These are phyloP conservation scores for Coemansia sp. DNA, from an alignment of 192 early-diverging fungal species.

Conservation along the genomic window DNA sequence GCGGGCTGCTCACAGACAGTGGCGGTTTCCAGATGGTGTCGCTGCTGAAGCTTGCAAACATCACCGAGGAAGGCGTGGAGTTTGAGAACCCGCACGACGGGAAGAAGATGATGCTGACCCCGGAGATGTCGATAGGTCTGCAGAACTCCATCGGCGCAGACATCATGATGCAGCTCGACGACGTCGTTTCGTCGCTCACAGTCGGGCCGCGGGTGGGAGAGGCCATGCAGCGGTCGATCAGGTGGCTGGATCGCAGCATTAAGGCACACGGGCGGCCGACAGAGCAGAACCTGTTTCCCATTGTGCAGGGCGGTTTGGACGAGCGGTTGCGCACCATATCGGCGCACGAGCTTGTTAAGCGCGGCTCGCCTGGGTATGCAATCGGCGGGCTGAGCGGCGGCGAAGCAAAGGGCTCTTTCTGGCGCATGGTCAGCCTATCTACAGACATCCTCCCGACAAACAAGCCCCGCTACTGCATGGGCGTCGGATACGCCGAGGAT, in stretches of 20 bases:
- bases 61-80: constrained; percentile 83
- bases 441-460: constrained; percentile 76
- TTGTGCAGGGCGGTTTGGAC: constrained; percentile 85
- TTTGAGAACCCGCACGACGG: constrained; percentile 85
- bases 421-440: constrained; percentile 78
- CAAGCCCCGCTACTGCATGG: constrained; percentile 93
- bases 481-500: constrained; percentile 84
- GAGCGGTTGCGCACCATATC: constrained; percentile 67
- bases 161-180: constrained; percentile 92
- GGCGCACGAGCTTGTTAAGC: constrained; percentile 76
- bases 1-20: constrained; percentile 78
- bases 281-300: constrained; percentile 83
- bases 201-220: constrained; percentile 83
- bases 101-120: constrained; percentile 78
- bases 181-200: constrained; percentile 81
- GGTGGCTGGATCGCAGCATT: constrained; percentile 86
- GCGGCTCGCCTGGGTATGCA: constrained; percentile 80
- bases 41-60: constrained; percentile 75
- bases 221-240: constrained; percentile 85
- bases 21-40: constrained; percentile 93
- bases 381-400: constrained; percentile 86
- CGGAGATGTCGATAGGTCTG: constrained; percentile 81
- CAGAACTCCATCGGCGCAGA: constrained; percentile 87
- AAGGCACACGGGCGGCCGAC: constrained; percentile 68
- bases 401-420: constrained; percentile 83